These are phyloP conservation scores for Cutaneotrichosporon sp. DNA, from an alignment of 1,284 basidiomycete genomes.

Conservation along the genomic window DNA sequence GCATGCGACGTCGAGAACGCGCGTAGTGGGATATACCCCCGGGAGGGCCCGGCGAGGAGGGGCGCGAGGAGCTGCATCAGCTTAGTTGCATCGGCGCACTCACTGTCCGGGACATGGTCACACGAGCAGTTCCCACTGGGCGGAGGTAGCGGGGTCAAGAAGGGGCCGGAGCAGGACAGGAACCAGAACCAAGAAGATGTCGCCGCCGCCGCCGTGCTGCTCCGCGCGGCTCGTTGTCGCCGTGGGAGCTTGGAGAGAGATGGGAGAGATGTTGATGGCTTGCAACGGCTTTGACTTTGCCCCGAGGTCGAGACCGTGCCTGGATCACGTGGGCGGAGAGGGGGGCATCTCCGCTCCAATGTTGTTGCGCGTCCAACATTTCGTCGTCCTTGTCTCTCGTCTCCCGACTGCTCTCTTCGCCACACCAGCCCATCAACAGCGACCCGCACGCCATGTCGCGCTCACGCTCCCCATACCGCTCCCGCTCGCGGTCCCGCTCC, in stretches of 20 bases:
- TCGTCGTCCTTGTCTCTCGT: too few relatives aligned
- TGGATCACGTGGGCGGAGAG: too few relatives aligned
- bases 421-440: neutral
- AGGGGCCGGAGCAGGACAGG: neutral
- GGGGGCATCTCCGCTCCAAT: neutral
- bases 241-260: neutral
- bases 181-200: too few relatives aligned
- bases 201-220: neutral
- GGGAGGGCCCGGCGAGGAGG: neutral
- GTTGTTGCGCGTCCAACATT: neutral
- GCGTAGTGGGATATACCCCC: slow-evolving; percentile 4
- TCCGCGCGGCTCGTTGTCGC: neutral
- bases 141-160: neutral
- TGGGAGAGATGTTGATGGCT: neutral
- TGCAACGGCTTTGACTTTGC: neutral
- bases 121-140: slow-evolving; percentile 9
- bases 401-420: neutral
- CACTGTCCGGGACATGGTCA: slow-evolving; percentile 13
- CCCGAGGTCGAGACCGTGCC: neutral
- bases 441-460: slow-evolving; percentile 11
- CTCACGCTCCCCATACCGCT: slow-evolving; percentile 7
- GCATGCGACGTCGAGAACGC: neutral
- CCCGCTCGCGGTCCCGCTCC: slow-evolving; percentile 9
- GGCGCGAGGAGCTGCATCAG: neutral
- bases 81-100: neutral